Evolutionary conservation across 106 monocot genomes (phyloP), one percentile per base, ranked within the genome.

Genomic region (Iris macrosiphon): DNA sequence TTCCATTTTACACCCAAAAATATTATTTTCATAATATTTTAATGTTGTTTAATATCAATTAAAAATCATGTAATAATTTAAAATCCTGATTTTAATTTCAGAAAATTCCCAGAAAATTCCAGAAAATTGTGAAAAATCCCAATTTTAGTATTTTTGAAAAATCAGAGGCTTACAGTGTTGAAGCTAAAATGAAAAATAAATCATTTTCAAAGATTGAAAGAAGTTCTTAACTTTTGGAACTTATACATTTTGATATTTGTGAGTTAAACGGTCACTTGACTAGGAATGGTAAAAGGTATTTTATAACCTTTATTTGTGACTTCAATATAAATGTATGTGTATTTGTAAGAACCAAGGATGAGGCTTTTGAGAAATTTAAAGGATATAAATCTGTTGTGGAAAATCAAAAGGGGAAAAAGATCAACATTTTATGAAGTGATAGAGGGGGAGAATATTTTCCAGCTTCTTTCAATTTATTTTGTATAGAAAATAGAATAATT

Each of bases 211-310:
- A 22, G 24, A 22, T 18, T 13, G 20, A 63, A 34, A 24, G 37
- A 37, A 24, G 24, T 4, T 2, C 35, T 7, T 3, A 38, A 13
- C 11, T 63, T 14, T 20, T 23, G 13, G 62, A 50, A 35, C 31
- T 63, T 31, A 38, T 63, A 20, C 49, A 63, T 39, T 63, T 24
- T 23, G 21, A 63, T 50, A 63, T 49, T 23, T 63, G 6, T 63
- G 63, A 63, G 38, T 39, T 63, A 38, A 63, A 63, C 50, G 63
- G 48, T 63, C 14, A 48, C n/a, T n/a, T n/a, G n/a, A n/a, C n/a
- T n/a, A 18, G 7, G 34, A 35, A 13, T 13, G 47, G 15, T 31
- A 39, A 12, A 50, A 30, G 11, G 20, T 42, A 59, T 42, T 59
- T 59, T 29, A 59, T 59, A 25, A 59, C 42, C 2, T 59, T 41